These are phyloP conservation scores for Botryotinia narcissicola DNA, from an alignment of 2,329 filamentous ascomycete species.

Conservation along the genomic window DNA sequence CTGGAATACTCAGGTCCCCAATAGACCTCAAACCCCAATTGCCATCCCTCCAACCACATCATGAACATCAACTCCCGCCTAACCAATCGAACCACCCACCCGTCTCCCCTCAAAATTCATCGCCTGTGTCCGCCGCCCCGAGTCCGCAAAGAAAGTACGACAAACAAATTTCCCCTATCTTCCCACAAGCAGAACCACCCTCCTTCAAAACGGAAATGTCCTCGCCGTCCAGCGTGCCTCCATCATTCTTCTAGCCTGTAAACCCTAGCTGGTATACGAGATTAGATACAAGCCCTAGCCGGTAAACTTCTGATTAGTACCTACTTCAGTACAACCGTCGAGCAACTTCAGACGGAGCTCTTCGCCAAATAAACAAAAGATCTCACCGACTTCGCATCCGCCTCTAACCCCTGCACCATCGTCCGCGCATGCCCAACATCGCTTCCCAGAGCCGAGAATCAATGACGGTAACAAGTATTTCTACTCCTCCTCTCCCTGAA, in stretches of 20 bases:
- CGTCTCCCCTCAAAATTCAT: slow-evolving; percentile 73
- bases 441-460: slow-evolving; percentile 74
- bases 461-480: slow-evolving; percentile 76
- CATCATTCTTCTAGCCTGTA: slow-evolving; percentile 75
- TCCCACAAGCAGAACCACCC: slow-evolving; percentile 51
- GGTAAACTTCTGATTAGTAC: slow-evolving; percentile 83
- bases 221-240: slow-evolving; percentile 65
- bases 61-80: slow-evolving; percentile 44
- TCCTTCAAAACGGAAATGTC: slow-evolving; percentile 71
- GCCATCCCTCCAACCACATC: slow-evolving; percentile 46
- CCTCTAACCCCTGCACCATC: slow-evolving; percentile 7
- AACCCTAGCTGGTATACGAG: slow-evolving; percentile 69
- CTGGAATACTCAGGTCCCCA: slow-evolving; percentile 72
- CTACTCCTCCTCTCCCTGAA: slow-evolving; percentile 55
- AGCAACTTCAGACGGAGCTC: slow-evolving; percentile 66
- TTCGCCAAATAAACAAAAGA: background rate
- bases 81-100: slow-evolving; percentile 48
- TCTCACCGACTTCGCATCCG: slow-evolving; percentile 41
- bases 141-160: slow-evolving; percentile 67
- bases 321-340: slow-evolving; percentile 70
- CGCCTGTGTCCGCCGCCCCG: slow-evolving; percentile 71
- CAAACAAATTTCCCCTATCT: slow-evolving; percentile 62
- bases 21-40: slow-evolving; percentile 42
- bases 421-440: slow-evolving; percentile 80
- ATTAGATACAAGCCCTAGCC: slow-evolving; percentile 65